Percentiles rank a stretch among this genome's conserved stretches.
Conservation (phyloP, 225 moss, liverwort and hornwort species). For the Neckera pumila region DNA sequence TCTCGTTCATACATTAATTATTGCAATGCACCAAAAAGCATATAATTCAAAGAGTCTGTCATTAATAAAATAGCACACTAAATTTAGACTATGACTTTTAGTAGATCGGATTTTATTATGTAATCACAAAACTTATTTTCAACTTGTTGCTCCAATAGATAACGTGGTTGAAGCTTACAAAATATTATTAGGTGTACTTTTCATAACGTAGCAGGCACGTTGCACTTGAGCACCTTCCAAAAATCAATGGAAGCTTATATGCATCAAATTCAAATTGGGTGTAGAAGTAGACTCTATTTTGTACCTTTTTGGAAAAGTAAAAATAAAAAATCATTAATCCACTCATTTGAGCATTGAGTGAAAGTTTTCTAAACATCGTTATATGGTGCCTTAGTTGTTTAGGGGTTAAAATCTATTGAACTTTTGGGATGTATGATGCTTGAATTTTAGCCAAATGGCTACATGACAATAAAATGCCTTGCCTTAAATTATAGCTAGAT, state of each 20-base stretch:
- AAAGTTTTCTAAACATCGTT: no score
- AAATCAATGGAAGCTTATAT: not conserved
- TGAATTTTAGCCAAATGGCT: not conserved
- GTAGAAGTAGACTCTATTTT: not conserved
- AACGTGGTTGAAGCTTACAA: no score
- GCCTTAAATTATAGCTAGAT: no score
- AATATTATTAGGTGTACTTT: not conserved
- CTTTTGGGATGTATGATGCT: not conserved
- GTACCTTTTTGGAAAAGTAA: not conserved
- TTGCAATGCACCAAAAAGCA: no score
- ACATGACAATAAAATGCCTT: no score
- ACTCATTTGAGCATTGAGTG: no score
- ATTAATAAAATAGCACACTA: not conserved
- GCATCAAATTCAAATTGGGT: not conserved
- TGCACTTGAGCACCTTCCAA: not conserved
- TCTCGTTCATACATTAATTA: not conserved
- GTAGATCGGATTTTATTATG: rapidly evolving
- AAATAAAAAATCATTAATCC: not conserved
- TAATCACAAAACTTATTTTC: not conserved
- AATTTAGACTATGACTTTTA: no score
- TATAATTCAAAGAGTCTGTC: not conserved
- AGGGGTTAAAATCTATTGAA: not conserved
- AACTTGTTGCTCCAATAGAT: not conserved
- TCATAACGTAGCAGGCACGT: no score
- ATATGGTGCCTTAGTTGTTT: no score